Conservation (phyloP, 2,329 filamentous ascomycete species). For the Incumbomyces delicatus region DNA sequence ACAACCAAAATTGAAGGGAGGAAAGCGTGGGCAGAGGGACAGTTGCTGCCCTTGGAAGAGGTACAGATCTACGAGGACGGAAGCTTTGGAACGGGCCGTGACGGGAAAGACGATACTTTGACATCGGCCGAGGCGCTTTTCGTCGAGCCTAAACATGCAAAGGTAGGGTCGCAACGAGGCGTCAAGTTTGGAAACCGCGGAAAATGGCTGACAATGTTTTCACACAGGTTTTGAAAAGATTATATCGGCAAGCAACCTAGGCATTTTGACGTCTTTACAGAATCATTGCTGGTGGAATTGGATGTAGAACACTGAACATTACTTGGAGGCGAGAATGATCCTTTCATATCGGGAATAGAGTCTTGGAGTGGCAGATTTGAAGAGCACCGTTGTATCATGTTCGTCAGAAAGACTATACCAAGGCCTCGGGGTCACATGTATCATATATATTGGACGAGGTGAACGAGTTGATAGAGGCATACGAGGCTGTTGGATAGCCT, state of each 20-base stretch:
- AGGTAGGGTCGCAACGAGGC: constrained; percentile 41
- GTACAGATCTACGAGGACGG: constrained; percentile 50
- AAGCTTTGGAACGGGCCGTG: neutral
- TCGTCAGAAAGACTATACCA: no score
- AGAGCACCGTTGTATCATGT: no score
- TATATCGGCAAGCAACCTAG: constrained; percentile 14
- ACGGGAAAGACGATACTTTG: constrained; percentile 44
- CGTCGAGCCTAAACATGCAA: constrained; percentile 75
- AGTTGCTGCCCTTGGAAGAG: constrained; percentile 66
- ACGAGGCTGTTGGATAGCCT: neutral
- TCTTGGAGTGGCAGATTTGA: no score
- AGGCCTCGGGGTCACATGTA: no score
- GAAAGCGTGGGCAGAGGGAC: constrained; percentile 88
- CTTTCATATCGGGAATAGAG: neutral
- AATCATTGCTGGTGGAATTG: neutral
- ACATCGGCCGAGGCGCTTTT: constrained; percentile 81
- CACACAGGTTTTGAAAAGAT: constrained; percentile 18
- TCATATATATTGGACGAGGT: no score
- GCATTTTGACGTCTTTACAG: no score
- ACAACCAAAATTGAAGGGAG: constrained; percentile 81
- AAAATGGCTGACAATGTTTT: neutral
- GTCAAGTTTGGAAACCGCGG: no score
- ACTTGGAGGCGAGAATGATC: neutral
- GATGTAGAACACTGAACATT: neutral
- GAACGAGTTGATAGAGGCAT: no score